Conservation (phyloP, 768 basidiomycete species). For the Botryobasidium botryosum region DNA sequence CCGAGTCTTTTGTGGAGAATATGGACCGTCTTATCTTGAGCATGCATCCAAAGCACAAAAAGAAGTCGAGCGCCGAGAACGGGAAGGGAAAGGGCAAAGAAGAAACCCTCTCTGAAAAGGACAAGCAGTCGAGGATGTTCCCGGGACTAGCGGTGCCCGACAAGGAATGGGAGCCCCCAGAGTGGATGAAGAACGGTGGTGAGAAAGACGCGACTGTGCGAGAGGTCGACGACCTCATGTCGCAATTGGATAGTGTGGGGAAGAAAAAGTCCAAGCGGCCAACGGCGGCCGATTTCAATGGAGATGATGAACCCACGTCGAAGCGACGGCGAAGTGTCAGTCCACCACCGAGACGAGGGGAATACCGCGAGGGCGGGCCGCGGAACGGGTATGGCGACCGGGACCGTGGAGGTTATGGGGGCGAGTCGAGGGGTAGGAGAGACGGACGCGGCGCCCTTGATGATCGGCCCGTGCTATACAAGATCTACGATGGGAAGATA, state of each 20-base stretch:
- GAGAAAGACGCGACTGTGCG: slow-evolving; percentile 25
- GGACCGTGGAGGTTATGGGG: slow-evolving; percentile 17
- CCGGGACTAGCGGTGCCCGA: slow-evolving; percentile 79
- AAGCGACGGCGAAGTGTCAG: slow-evolving; percentile 38
- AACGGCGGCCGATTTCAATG: slow-evolving; percentile 20
- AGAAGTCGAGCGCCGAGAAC: slow-evolving; percentile 31
- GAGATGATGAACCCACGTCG: slow-evolving; percentile 35
- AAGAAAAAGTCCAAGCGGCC: slow-evolving; percentile 37
- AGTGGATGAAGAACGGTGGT: slow-evolving; percentile 16
- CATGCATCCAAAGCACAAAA: slow-evolving; percentile 93
- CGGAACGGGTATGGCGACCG: too few species aligned
- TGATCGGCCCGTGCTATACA: slow-evolving; percentile 76
- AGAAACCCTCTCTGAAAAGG: slow-evolving; percentile 36
- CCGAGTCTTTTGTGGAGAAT: slow-evolving; percentile 79
- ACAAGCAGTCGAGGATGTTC: slow-evolving; percentile 72
- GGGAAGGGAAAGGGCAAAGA: slow-evolving; percentile 18
- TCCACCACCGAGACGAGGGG: slow-evolving; percentile 38
- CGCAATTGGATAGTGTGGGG: slow-evolving; percentile 47
- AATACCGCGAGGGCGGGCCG: slow-evolving; percentile 2
- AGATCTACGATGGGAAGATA: slow-evolving; percentile 83
- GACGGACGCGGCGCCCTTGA: slow-evolving; percentile 33
- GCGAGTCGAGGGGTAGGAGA: slow-evolving; percentile 20
- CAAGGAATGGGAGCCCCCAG: slow-evolving; percentile 40
- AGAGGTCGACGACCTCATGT: slow-evolving; percentile 83
- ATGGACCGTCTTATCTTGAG: slow-evolving; percentile 88